These are phyloP conservation scores for Ogataea dorogensis DNA, from an alignment of 805 yeast genomes.

Conservation along the genomic window DNA sequence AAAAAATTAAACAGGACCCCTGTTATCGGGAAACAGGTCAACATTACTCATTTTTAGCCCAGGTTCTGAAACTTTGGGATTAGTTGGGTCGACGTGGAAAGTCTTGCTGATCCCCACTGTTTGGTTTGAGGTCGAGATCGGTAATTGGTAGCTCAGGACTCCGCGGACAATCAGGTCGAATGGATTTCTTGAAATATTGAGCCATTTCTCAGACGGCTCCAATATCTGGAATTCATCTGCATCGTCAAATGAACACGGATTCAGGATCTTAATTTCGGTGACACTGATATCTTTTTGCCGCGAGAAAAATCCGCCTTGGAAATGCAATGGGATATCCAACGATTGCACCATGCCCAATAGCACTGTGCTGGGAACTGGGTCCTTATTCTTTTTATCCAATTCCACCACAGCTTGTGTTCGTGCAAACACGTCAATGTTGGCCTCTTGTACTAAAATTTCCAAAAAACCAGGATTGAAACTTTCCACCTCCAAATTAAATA, in stretches of 20 bases:
- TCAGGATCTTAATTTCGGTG: slow-evolving; percentile 67
- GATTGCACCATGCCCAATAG: slow-evolving; percentile 65
- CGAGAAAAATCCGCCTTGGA: slow-evolving; percentile 75
- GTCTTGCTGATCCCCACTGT: slow-evolving; percentile 62
- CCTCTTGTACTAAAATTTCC: slow-evolving; percentile 57
- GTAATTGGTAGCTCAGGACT: slow-evolving; percentile 70
- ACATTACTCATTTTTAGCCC: background rate
- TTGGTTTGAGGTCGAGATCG: slow-evolving; percentile 53
- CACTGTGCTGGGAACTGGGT: slow-evolving; percentile 45
- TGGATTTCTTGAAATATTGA: slow-evolving; percentile 67
- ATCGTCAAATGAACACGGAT: slow-evolving; percentile 57
- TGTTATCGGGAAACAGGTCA: background rate
- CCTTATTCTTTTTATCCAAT: slow-evolving; percentile 2
- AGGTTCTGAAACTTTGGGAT: slow-evolving; percentile 7
- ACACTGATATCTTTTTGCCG: slow-evolving; percentile 55
- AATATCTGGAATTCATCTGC: slow-evolving; percentile 11
- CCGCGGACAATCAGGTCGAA: slow-evolving; percentile 87
- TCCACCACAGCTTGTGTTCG: slow-evolving; percentile 50
- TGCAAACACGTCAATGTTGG: slow-evolving; percentile 84
- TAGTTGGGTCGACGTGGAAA: slow-evolving; percentile 52
- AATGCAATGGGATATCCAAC: slow-evolving; percentile 71
- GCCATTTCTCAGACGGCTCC: slow-evolving; percentile 59
- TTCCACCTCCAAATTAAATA: slow-evolving; percentile 72
- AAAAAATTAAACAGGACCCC: background rate
- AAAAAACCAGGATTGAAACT: slow-evolving; percentile 89